Base-by-base conservation (phyloP, 2,329 filamentous ascomycete species). In the Helotiales sp. region DNA sequence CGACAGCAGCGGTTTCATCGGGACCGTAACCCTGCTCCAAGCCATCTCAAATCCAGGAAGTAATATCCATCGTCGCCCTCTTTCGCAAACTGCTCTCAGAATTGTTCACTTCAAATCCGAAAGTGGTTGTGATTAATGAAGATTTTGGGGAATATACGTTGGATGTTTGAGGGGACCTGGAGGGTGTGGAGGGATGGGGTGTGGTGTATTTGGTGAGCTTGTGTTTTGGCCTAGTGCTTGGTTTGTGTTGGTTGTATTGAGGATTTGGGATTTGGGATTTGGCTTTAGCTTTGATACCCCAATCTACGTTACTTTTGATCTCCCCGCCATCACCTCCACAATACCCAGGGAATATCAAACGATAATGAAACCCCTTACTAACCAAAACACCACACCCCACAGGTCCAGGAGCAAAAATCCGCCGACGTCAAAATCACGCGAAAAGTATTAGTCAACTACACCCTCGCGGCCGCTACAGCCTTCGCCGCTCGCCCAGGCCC, bases 1-100 rank as follows among this genome's bases (percentile, higher is more conserved):
- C 5, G 87, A 87, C 57, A 80, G 80, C 24, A 89, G 85, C 22
- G 87, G 87, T 70, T 82, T 83, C 72, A 81, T 87, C 64, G 87
- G 87, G 62, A 73, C 78, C 30, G 83, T 85, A 71, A 80, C 88
- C 30, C 80, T 89, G 62, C 76, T 78, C 4, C 81, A 84, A 70
- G 84, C 83, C 71, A 80, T 89, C 60, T 72, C 75, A 2, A 79
- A 84, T 72, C 77, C 81, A 22, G 78, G 78, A 78, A 70, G 85
- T 90, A 76, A 82, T 81, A 1, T 83, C 82, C 17, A 77, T 87
- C 47, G 75, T 86, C 55, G 81, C 83, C 22, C 77, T 89, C 6
- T 82, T 83, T 4, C 81, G 85, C 11, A 82, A 81, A 22, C 77
- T 80, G 4, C 78, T 86, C 1, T 75, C 79, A 0, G 77, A 26